Conservation (phyloP, 306 rosid genomes). For the Cucurbita maxima region DNA sequence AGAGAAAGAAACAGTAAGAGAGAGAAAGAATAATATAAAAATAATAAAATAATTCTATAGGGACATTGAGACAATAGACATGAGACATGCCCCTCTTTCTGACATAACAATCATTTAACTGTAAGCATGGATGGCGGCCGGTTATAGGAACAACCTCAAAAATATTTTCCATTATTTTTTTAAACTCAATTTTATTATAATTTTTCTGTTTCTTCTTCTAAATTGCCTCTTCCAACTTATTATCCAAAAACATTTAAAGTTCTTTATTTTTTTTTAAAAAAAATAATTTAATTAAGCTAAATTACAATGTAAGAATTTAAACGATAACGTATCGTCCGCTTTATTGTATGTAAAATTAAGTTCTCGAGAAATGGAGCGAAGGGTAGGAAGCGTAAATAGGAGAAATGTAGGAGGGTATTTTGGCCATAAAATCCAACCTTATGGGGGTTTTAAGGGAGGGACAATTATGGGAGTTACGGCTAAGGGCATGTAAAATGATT, state of each 20-base stretch:
- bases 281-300: too few relatives aligned
- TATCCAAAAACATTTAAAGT: too few relatives aligned
- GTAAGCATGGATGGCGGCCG: slow-evolving; percentile 99
- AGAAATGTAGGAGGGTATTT: slow-evolving; percentile 14
- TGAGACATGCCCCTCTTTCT: slow-evolving; percentile 61
- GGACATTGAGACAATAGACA: slow-evolving; percentile 10
- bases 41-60: not conserved
- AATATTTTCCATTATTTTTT: slow-evolving; percentile 12
- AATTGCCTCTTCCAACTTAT: too few relatives aligned
- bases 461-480: slow-evolving; percentile 61
- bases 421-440: slow-evolving; percentile 18
- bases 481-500: slow-evolving; percentile 76
- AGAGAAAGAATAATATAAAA: not conserved
- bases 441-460: slow-evolving; percentile 30
- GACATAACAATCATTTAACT: slow-evolving; percentile 95
- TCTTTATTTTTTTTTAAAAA: too few relatives aligned
- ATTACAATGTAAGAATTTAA: too few relatives aligned
- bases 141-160: slow-evolving; percentile 39
- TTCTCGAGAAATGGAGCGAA: slow-evolving; percentile 41
- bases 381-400: slow-evolving; percentile 28
- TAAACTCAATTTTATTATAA: not conserved
- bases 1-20: not conserved
- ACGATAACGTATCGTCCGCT: too few relatives aligned
- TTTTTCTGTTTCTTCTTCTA: not conserved
- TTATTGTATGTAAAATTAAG: too few relatives aligned